Evolutionary conservation across 352 stramenopile genomes (phyloP), one percentile per base, ranked within the genome.

Genomic region (Thalassiosira mediterranea): DNA sequence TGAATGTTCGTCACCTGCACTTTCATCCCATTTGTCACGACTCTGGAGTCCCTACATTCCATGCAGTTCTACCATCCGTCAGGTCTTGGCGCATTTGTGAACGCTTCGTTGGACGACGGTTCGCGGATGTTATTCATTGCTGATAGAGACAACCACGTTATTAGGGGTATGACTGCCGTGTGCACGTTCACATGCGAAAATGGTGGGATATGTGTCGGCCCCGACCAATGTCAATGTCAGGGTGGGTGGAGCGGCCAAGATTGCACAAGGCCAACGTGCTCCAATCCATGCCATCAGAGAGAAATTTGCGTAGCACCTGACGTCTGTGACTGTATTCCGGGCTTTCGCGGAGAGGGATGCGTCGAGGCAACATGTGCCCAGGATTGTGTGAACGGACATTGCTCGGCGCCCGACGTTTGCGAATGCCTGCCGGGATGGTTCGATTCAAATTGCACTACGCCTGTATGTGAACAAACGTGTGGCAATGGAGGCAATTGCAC

Each of bases 161-260:
- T 98, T 52, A 90, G 96, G n/a, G 87, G 79, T 4, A 79, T 98
- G 60, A 95, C 91, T 1, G 95, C 96, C 3, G 87, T 76, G 5
- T 99, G 96, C 78, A 88, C 91, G 46, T 96, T 97, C 65, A 84
- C 94, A 40, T 98, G 96, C 72, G 96, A 99, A 81, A 99, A 99
- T 60, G 93, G 91, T 31, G 96, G 95, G 4, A 66, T 74, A 17
- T 99, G 96, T 77, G 74, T 92, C 11, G 91, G 82, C 21, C 76
- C 92, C 2, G 96, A 98, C 32, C 81, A 83, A 15, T 99, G 96
- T 66, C 71, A 64, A 0, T 98, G 96, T 57, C 1, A 65, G 3
- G 44, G 64, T 7, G 96, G 96, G 4, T 99, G 96, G 96, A 72
- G 69, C 0, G 96, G 96, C 3, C 29, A 47, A 1, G 78, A 85